Evolutionary conservation across 2,329 filamentous ascomycete genomes (phyloP).

Genomic region (Fusarium cicatricum): DNA sequence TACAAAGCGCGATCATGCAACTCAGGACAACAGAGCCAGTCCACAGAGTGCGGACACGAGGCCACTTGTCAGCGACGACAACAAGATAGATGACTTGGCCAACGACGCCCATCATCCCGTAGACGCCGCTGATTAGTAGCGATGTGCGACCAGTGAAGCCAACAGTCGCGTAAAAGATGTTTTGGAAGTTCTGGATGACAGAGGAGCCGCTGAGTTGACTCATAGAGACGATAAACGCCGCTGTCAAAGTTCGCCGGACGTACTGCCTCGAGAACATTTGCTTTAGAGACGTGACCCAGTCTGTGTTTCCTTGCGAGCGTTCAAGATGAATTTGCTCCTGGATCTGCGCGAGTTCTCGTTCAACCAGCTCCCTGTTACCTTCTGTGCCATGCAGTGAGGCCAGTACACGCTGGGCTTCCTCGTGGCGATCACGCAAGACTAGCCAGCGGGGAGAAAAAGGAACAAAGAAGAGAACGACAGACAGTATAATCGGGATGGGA

Average conservation of each 20-base stretch:
- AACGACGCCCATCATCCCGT: conserved; percentile 46
- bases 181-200: conserved; percentile 45
- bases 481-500: conserved; percentile 35
- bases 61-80: conserved; percentile 43
- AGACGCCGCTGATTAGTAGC: conserved; percentile 57
- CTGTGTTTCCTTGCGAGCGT: not conserved
- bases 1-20: conserved; percentile 37
- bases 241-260: conserved; percentile 37
- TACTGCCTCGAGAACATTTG: conserved; percentile 40
- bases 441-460: conserved; percentile 40
- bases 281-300: not conserved
- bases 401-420: conserved; percentile 22
- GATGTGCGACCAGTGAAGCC: conserved; percentile 57
- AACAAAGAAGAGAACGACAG: conserved; percentile 28
- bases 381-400: not conserved
- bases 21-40: conserved; percentile 31
- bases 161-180: conserved; percentile 51
- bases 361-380: not conserved
- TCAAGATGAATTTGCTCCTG: not conserved
- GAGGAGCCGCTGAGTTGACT: conserved; percentile 40
- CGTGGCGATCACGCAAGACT: conserved; percentile 9
- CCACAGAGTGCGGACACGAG: conserved; percentile 29
- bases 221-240: conserved; percentile 42
- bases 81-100: conserved; percentile 43
- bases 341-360: not conserved